Base-by-base conservation (phyloP, 2,329 filamentous ascomycete genomes). In the Chaetomiaceae sp. region DNA sequence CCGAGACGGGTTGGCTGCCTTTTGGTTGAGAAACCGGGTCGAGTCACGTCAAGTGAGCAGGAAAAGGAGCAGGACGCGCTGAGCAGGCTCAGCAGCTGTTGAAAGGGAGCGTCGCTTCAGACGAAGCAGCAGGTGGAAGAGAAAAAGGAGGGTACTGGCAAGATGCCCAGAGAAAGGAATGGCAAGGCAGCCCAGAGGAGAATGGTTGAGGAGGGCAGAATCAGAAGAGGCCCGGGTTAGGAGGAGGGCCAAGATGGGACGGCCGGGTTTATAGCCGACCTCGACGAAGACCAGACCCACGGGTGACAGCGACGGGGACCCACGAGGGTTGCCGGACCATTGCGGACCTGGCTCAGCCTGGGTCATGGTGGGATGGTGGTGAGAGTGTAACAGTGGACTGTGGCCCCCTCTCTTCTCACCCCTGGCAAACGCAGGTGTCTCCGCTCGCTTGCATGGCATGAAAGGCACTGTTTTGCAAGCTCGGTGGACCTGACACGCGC, bases 31-130 rank as follows among this genome's bases (percentile, higher is more conserved):
- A 44, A 14, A 38, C 21, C 21, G 27, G 33, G 19, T 7, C 37
- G 31, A 19, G 38, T 46, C 40, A 48, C 31, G 21, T 54, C 42
- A 47, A 44, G 50, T 30, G 52, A 53, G 53, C 42, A 50, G 50
- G 50, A 60, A n/a, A 60, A 59, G 57, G 48, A 57, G 57, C 45
- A 55, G 56, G 50, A 52, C 42, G 58, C 50, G 55, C 58, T 50
- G 50, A 61, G 60, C 58, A 59, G 55, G 55, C 60, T 61, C 58
- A 56, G 58, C 60, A 57, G 58, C 51, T 55, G 46, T 49, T 17
- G 41, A 55, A 52, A 61, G 56, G 56, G 57, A 60, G 48, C 50
- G 58, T 56, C n/a, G n/a, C n/a, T n/a, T n/a, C n/a, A n/a, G n/a
- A n/a, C n/a, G n/a, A n/a, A n/a, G n/a, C n/a, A n/a, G n/a, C n/a